Percentiles rank a stretch among this genome's conserved stretches.
phyloP scores from a whole-genome alignment of 2,329 filamentous ascomycete genomes.

The Colletotrichum scovillei region DNA sequence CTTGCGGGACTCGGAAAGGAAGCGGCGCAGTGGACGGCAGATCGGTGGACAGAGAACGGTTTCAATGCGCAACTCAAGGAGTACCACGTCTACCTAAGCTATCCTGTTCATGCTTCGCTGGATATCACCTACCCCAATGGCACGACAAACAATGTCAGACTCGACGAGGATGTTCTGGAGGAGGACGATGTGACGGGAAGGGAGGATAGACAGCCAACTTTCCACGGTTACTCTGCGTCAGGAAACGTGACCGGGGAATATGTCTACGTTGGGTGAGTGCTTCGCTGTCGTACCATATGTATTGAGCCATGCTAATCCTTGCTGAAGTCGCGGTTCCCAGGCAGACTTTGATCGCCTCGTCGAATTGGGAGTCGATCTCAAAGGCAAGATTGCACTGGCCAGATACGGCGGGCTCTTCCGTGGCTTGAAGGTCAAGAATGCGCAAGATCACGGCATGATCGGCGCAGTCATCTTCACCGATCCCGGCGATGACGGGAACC shows the following conservation, averaged over 20 bases:
- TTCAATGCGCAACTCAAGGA: slow-evolving; percentile 50
- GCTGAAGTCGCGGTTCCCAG: slow-evolving; percentile 69
- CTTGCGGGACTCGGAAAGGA: slow-evolving; percentile 50
- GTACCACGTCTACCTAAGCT: slow-evolving; percentile 71
- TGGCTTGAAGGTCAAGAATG: slow-evolving; percentile 85
- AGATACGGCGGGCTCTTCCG: slow-evolving; percentile 84
- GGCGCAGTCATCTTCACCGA: slow-evolving; percentile 80
- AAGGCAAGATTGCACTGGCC: slow-evolving; percentile 82
- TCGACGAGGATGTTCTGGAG: slow-evolving; percentile 78
- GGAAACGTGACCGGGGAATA: slow-evolving; percentile 82
- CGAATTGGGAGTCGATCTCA: slow-evolving; percentile 73
- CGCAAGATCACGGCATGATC: slow-evolving; percentile 81
- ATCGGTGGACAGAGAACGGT: slow-evolving; percentile 50
- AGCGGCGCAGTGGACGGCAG: slow-evolving; percentile 51
- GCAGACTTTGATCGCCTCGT: slow-evolving; percentile 78
- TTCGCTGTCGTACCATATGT: fast-evolving
- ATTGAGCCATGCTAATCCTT: background rate
- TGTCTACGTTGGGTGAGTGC: slow-evolving; percentile 75
- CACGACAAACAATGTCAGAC: slow-evolving; percentile 70
- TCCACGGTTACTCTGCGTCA: slow-evolving; percentile 84
- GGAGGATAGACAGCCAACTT: slow-evolving; percentile 77
- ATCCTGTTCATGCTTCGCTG: slow-evolving; percentile 67
- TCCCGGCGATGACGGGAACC: slow-evolving; percentile 79
- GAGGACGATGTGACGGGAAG: slow-evolving; percentile 81
- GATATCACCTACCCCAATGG: slow-evolving; percentile 50